Evolutionary conservation across 495 filamentous ascomycete genomes (phyloP).

Genomic region (Penicillium silybi): DNA sequence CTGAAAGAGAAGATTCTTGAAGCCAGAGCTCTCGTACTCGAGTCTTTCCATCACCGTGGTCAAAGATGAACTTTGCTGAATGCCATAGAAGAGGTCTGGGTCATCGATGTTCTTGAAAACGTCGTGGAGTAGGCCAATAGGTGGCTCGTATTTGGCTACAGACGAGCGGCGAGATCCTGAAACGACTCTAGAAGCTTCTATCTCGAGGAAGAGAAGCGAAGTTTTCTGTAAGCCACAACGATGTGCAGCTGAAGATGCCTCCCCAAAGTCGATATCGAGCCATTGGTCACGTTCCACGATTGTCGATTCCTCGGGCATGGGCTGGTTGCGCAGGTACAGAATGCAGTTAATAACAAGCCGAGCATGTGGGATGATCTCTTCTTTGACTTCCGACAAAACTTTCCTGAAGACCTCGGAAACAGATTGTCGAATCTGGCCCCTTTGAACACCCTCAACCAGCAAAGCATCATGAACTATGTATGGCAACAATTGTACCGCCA

Average conservation of each 20-base stretch:
- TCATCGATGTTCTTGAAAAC: slow-evolving; percentile 92
- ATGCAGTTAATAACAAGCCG: slow-evolving; percentile 70
- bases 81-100: slow-evolving; percentile 94
- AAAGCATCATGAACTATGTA: slow-evolving; percentile 79
- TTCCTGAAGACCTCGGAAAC: slow-evolving; percentile 45
- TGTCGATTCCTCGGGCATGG: slow-evolving; percentile 67
- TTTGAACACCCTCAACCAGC: slow-evolving; percentile 40
- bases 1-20: slow-evolving; percentile 84
- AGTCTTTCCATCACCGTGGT: slow-evolving; percentile 72
- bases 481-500: slow-evolving; percentile 70
- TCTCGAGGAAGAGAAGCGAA: slow-evolving; percentile 78
- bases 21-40: slow-evolving; percentile 86
- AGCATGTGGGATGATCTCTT: slow-evolving; percentile 43
- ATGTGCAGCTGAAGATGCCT: slow-evolving; percentile 72
- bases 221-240: slow-evolving; percentile 82
- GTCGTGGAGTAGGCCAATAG: slow-evolving; percentile 64
- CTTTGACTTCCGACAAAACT: slow-evolving; percentile 24
- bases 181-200: slow-evolving; percentile 52
- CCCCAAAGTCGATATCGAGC: slow-evolving; percentile 76
- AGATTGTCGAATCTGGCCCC: slow-evolving; percentile 23
- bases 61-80: slow-evolving; percentile 72
- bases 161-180: slow-evolving; percentile 66
- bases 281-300: slow-evolving; percentile 75
- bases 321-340: slow-evolving; percentile 83
- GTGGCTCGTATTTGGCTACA: slow-evolving; percentile 50